Evolutionary conservation across 2,329 filamentous ascomycete species (phyloP).

Genomic region (Sclerotinia minor): DNA sequence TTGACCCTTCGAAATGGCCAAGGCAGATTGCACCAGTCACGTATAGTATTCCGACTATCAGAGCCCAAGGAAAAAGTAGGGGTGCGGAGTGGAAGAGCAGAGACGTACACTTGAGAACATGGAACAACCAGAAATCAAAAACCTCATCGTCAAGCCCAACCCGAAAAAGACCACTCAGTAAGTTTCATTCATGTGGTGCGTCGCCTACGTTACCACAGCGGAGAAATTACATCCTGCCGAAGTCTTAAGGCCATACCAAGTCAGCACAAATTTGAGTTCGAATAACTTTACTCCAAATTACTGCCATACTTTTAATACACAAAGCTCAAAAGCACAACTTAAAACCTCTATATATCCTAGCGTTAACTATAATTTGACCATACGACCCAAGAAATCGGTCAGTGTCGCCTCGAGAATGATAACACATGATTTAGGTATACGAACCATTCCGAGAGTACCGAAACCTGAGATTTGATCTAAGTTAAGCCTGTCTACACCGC

Average conservation of each 20-base stretch:
- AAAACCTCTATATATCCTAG: too few relatives aligned
- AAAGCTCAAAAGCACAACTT: background rate
- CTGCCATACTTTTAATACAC: background rate
- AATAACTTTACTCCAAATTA: background rate
- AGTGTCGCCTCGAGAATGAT: slow-evolving; percentile 17
- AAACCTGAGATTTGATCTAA: background rate
- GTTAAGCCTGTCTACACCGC: background rate
- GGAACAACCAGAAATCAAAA: background rate
- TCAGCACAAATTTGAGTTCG: background rate
- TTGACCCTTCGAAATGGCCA: background rate
- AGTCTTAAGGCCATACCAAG: background rate
- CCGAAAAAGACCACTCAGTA: background rate
- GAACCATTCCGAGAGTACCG: background rate
- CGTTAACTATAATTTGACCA: background rate
- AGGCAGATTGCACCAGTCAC: background rate
- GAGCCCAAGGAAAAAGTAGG: background rate
- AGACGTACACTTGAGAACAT: background rate
- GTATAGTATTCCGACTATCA: background rate
- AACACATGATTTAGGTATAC: background rate
- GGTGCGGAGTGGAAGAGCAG: background rate
- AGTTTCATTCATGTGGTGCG: background rate
- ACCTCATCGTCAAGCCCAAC: background rate
- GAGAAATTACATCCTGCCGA: slow-evolving; percentile 2
- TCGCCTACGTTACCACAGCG: background rate
- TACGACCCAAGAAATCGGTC: background rate